These are phyloP conservation scores for Chlamydomonas eustigma DNA, from an alignment of 139 green algal genomes.

Conservation along the genomic window DNA sequence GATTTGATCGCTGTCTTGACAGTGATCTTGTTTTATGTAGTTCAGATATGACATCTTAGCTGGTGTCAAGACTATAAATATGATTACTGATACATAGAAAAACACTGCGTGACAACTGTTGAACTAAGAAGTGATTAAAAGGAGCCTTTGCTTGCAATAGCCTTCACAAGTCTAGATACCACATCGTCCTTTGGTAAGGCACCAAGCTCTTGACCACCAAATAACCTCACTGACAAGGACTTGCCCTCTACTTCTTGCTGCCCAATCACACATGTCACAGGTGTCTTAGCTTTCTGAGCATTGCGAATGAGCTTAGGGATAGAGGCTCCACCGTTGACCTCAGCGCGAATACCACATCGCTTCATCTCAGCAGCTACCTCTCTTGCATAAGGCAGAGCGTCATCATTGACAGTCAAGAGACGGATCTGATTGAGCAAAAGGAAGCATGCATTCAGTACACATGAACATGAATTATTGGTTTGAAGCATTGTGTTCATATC, in stretches of 20 bases:
- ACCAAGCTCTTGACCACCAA: conserved; percentile 60
- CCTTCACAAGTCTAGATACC: conserved; percentile 9
- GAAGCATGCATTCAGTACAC: too few species aligned
- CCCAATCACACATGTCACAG: conserved; percentile 81
- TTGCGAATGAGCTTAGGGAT: conserved; percentile 63
- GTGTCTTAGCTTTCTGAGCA: conserved; percentile 78
- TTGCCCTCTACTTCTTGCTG: conserved; percentile 60
- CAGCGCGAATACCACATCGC: conserved; percentile 52
- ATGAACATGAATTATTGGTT: too few species aligned
- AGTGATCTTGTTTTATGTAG: too few species aligned
- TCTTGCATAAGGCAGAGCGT: conserved; percentile 56
- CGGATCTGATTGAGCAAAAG: too few species aligned
- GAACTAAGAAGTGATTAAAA: conserved; percentile 4
- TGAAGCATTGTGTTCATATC: too few species aligned
- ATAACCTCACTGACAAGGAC: conserved; percentile 64
- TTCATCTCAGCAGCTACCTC: conserved; percentile 61
- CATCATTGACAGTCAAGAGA: conserved; percentile 79
- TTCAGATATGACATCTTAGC: not conserved
- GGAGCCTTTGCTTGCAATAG: not conserved
- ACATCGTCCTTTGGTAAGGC: conserved; percentile 13
- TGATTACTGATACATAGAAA: not conserved
- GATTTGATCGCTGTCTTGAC: too few species aligned
- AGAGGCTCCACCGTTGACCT: conserved; percentile 44
- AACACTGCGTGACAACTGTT: not conserved
- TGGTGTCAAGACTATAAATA: not conserved